Evolutionary conservation across 306 rosid genomes (phyloP), one percentile per base, ranked within the genome.

Genomic region (Citrullus amarus): DNA sequence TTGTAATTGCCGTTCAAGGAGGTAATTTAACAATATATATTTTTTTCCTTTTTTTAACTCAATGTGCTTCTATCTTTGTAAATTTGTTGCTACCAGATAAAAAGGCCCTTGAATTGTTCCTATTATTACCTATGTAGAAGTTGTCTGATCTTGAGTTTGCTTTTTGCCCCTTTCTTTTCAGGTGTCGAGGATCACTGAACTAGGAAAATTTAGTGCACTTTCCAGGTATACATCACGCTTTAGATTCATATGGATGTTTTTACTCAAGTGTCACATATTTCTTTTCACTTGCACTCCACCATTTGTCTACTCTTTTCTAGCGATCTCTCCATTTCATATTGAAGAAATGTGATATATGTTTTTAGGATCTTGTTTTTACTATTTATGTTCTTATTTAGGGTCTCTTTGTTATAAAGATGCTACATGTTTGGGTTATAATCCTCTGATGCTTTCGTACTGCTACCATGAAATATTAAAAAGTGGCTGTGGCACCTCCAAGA

Each of bases 151-250:
- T 72, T 50, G 56, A 69, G 75, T 69, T 69, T 44, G 16, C 5
- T 0, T 41, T 48, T 30, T 11, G 2, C 41, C 73, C 43, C 78
- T 6, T 53, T 81, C 75, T 67, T 75, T 80, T 78, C 90, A 92
- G 99, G 88, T 95, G 99, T 75, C 97, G 96, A 46, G 96, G 99
- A 83, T 95, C 99, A 68, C 54, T 95, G 81, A 95, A 95, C 85
- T 95, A 92, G 89, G 82, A 82, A 63, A 72, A 70, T 72, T 54
- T 63, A 57, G 54, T 78, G 81, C 75, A 59, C 75, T 34, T 83
- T 66, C 85, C 86, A 86, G 80, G 91, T 82, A 79, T 69, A 62
- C 78, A 59, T 81, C 67, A 30, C 79, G 73, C 43, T 44, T 81
- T 44, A n/a, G 34, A 17, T 83, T 79, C 61, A 39, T 68, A 75